Evolutionary conservation across 108 stramenopile genomes (phyloP).

Genomic region (Nannochloropsis oceanica): DNA sequence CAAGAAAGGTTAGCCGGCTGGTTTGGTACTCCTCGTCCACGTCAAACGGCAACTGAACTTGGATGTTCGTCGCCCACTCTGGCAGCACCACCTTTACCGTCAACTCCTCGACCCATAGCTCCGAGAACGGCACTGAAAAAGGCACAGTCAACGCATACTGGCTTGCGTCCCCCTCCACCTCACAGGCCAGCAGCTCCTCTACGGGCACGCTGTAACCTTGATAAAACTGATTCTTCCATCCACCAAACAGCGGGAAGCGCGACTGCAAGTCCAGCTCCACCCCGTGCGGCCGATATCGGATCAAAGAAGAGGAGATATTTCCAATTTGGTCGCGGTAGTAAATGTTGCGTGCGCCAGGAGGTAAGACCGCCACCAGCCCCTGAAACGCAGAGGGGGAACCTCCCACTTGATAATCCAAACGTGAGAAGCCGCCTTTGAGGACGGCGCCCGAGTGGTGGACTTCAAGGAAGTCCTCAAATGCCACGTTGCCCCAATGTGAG

Average conservation of each 20-base stretch:
- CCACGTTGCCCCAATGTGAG: slow-evolving; percentile 45
- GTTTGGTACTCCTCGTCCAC: slow-evolving; percentile 10
- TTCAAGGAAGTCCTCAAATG: slow-evolving; percentile 32
- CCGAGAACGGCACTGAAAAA: slow-evolving; percentile 22
- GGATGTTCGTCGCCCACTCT: slow-evolving; percentile 34
- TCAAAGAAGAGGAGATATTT: slow-evolving; percentile 33
- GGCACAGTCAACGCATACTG: slow-evolving; percentile 28
- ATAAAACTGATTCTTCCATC: slow-evolving; percentile 45
- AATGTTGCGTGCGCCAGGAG: slow-evolving; percentile 33
- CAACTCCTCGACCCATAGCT: slow-evolving; percentile 36
- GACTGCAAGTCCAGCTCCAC: slow-evolving; percentile 27
- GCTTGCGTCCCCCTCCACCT: background rate
- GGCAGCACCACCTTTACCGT: slow-evolving; percentile 42
- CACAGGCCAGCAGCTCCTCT: slow-evolving; percentile 5
- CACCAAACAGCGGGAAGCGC: slow-evolving; percentile 42
- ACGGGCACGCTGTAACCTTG: slow-evolving; percentile 41
- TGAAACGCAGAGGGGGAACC: slow-evolving; percentile 20
- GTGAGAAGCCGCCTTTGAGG: slow-evolving; percentile 34
- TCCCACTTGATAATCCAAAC: slow-evolving; percentile 32
- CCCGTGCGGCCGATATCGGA: slow-evolving; percentile 1
- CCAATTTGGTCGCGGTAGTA: slow-evolving; percentile 48
- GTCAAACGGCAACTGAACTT: slow-evolving; percentile 31
- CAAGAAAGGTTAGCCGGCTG: slow-evolving; percentile 35
- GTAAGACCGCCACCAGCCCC: slow-evolving; percentile 19
- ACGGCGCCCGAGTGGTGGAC: slow-evolving; percentile 20